phyloP scores from a whole-genome alignment of 163 green algal genomes.

The Chlamydomonas reinhardtii region DNA sequence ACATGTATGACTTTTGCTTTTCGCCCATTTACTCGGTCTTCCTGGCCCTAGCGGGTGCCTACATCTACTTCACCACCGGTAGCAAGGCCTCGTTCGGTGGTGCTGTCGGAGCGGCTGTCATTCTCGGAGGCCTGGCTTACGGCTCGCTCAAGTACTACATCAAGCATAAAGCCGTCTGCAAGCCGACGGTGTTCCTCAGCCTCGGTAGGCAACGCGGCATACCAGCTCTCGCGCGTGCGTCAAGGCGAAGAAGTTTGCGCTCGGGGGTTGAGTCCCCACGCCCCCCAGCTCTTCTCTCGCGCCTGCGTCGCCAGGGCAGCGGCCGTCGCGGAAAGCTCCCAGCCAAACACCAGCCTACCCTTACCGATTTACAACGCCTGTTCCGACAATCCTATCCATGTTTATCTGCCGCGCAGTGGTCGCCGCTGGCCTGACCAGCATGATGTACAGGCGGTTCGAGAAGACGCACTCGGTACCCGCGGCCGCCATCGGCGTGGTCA shows the following conservation, averaged over 20 bases:
- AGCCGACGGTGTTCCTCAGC: constrained; percentile 18
- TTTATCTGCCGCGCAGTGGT: constrained; percentile 10
- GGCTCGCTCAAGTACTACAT: constrained; percentile 38
- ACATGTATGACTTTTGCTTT: constrained; percentile 50
- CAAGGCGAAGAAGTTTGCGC: too few species aligned
- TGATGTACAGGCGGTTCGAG: constrained; percentile 38
- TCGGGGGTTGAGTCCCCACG: too few species aligned
- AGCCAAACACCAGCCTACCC: too few species aligned
- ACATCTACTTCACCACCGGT: constrained; percentile 11
- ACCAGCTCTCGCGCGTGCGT: too few species aligned
- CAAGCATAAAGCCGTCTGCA: constrained; percentile 17
- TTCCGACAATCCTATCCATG: too few species aligned
- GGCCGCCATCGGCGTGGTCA: neutral
- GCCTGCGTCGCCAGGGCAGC: too few species aligned
- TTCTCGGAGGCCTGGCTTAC: neutral
- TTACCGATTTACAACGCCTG: too few species aligned
- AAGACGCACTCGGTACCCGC: neutral
- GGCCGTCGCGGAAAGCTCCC: too few species aligned
- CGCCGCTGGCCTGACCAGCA: constrained; percentile 8
- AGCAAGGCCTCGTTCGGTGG: constrained; percentile 33
- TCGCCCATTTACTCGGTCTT: constrained; percentile 27
- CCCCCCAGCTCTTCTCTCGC: too few species aligned
- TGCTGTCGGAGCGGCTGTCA: neutral
- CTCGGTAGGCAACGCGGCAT: constrained; percentile 7
- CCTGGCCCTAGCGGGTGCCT: constrained; percentile 1